Evolutionary conservation across 768 basidiomycete species (phyloP).

Genomic region (Rhizopogon vinicolor): DNA sequence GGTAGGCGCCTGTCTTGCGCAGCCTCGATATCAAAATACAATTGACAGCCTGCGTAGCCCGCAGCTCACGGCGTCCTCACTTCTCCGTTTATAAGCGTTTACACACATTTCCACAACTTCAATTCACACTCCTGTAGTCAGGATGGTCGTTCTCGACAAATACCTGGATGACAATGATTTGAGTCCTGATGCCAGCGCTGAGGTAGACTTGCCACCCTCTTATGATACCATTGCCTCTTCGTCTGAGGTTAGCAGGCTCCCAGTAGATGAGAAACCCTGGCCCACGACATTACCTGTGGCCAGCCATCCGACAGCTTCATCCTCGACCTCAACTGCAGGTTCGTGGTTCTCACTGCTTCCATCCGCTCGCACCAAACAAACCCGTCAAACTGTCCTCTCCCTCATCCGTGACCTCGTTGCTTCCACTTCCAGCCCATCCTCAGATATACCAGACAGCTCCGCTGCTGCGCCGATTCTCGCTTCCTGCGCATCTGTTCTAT

Average conservation of each 20-base stretch:
- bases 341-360: conserved; percentile 16
- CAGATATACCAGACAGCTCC: conserved; percentile 33
- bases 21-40: too few species aligned
- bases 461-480: conserved; percentile 45
- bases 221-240: conserved; percentile 16
- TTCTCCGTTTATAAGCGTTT: too few species aligned
- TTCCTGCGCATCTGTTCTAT: conserved; percentile 36
- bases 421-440: conserved; percentile 17
- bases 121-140: not conserved
- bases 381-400: conserved; percentile 46
- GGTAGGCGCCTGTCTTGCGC: too few species aligned
- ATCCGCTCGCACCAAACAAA: conserved; percentile 35
- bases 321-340: not conserved
- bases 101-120: too few species aligned
- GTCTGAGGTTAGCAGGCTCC: not conserved
- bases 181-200: not conserved
- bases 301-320: not conserved
- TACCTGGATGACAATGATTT: conserved; percentile 8
- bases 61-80: not conserved
- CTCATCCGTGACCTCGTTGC: conserved; percentile 56
- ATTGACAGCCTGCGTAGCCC: not conserved
- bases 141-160: conserved; percentile 20
- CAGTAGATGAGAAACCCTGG: conserved; percentile 10
- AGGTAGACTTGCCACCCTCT: conserved; percentile 17
- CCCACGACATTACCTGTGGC: not conserved